These are phyloP conservation scores for Erucastrum elatum DNA, from an alignment of 345 rosid species.

Conservation along the genomic window DNA sequence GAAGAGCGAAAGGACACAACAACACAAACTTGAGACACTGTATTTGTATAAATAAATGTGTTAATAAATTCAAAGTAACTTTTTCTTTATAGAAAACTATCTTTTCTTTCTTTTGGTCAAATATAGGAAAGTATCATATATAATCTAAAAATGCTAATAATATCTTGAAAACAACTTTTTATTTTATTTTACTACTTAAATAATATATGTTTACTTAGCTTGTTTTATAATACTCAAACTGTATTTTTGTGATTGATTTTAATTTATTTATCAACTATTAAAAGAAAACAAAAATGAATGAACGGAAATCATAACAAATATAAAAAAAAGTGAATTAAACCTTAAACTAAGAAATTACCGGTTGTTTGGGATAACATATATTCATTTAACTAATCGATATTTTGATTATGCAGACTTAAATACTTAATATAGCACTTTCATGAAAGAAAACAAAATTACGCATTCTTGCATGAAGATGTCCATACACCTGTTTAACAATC, in stretches of 20 bases:
- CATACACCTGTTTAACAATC: no score
- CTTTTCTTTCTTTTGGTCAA: neutral
- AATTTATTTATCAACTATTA: neutral
- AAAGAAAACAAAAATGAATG: no score
- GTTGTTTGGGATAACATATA: no score
- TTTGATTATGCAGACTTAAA: no score
- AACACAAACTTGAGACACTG: neutral
- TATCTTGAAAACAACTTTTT: neutral
- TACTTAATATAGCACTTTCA: no score
- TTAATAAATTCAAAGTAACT: neutral
- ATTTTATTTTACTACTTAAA: neutral
- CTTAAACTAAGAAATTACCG: no score
- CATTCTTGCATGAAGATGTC: no score
- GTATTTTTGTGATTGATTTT: neutral
- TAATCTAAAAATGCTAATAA: neutral
- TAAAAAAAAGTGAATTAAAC: no score
- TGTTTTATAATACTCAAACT: neutral
- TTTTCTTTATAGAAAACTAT: neutral
- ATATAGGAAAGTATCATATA: neutral
- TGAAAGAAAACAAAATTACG: no score
- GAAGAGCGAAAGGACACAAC: conserved; percentile 1
- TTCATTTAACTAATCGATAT: no score
- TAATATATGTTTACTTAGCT: neutral
- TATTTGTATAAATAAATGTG: neutral
- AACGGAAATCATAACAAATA: no score